Base-by-base conservation (phyloP, 2,329 filamentous ascomycete genomes). In the Colletotrichum viniferum region DNA sequence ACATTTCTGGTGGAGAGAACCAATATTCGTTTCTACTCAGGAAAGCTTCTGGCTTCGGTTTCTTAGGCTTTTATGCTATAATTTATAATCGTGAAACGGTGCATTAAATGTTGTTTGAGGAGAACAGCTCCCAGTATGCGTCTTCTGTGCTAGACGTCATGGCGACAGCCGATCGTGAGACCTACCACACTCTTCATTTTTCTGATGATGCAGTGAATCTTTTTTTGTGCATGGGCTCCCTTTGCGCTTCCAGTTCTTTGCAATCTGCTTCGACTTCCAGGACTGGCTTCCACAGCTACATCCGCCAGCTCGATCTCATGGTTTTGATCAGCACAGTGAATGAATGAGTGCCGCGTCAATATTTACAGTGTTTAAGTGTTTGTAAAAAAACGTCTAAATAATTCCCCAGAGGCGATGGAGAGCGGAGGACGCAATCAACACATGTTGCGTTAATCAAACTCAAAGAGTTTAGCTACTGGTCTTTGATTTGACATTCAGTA, bases 261-360 rank as follows among this genome's bases (percentile, higher is more conserved):
- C 38, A 48, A 12, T 9, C 0, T 48, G 16, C 16, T 43, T 10
- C 8, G 38, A 18, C 38, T 10, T 18, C 8, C 16, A 43, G 1
- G 4, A n/a, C 16, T 43, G 16, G 16, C 38, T n/a, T 10, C 9
- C 9, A 12, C 16, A 43, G 38, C 38, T n/a, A 43, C 18, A 0
- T n/a, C 5, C 38, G 0, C 38, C 18, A 43, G 38, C 18, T 43
- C 1, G 8, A 43, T 10, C 16, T 48, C 5, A 12, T 48, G 0
- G 0, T 4, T 48, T 48, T 48, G 18, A 12, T 48, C n/a, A 2
- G 3, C 18, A 48, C 5, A 12, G n/a, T 21, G n/a, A 4, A 48
- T 1, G 4, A 21, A 3, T 21, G n/a, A n/a, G n/a, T n/a, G n/a
- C n/a, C 0, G n/a, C n/a, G 10, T 48, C 1, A 3, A 48, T 1